Percentiles rank a stretch among this genome's conserved stretches.
These are phyloP conservation scores for Aaosphaeria pasadenensis DNA, from an alignment of 2,329 filamentous ascomycete genomes.

Conservation along the genomic window DNA sequence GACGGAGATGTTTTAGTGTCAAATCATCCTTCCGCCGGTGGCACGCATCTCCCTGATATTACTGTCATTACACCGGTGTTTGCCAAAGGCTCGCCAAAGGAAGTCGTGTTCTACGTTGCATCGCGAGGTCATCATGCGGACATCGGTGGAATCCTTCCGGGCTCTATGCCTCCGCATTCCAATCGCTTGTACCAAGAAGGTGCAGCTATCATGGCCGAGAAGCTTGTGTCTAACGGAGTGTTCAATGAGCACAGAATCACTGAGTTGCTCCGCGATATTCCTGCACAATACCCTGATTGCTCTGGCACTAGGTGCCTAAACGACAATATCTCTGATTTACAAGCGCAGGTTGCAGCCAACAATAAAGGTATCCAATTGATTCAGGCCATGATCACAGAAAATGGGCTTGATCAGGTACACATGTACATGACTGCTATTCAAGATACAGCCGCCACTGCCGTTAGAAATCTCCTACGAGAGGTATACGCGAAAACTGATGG, in stretches of 20 bases:
- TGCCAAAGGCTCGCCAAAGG: constrained; percentile 54
- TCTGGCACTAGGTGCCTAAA: constrained; percentile 14
- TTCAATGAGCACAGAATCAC: not conserved
- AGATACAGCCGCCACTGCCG: constrained; percentile 31
- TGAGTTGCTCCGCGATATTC: not conserved
- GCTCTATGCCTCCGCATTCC: constrained; percentile 43
- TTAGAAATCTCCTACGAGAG: constrained; percentile 26
- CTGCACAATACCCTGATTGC: not conserved
- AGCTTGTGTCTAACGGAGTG: constrained; percentile 4
- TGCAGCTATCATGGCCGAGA: constrained; percentile 30
- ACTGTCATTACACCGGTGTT: constrained; percentile 44
- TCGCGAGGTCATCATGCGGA: constrained; percentile 38
- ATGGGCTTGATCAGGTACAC: constrained; percentile 31
- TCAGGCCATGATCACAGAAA: constrained; percentile 4
- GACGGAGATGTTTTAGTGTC: constrained; percentile 41
- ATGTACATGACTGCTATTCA: constrained; percentile 42
- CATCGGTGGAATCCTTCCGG: constrained; percentile 43
- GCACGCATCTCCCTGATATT: constrained; percentile 42
- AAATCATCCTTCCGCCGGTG: constrained; percentile 41
- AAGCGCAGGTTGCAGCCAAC: constrained; percentile 32
- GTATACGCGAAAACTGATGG: constrained; percentile 8
- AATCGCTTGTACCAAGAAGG: constrained; percentile 47
- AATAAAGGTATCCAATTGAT: constrained; percentile 32
- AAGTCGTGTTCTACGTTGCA: constrained; percentile 62
- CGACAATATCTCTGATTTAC: constrained; percentile 33